Evolutionary conservation across 768 basidiomycete species (phyloP), one percentile per base, ranked within the genome.

Genomic region (Tricholoma sp.): DNA sequence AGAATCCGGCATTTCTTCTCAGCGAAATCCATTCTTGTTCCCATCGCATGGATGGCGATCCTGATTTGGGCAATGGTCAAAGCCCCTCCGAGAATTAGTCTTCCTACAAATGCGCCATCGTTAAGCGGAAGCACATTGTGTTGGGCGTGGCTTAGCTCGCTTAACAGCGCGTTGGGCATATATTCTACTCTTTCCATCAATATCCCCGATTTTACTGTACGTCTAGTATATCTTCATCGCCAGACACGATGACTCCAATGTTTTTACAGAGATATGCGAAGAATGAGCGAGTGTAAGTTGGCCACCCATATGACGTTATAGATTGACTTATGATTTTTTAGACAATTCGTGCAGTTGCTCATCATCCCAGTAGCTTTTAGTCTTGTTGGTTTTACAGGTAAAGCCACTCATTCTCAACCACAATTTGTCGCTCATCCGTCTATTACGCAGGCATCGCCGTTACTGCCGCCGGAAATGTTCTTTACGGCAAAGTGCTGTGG

Each of bases 321-420:
- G 15, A 33, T 55, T 17, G 33, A 24, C 32, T 61, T 12, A 52
- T 7, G 28, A 29, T 28, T 20, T 54, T 44, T 29, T 59, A 87
- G 86, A 1, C 87, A 90, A 80, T 87, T 82, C 60, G 73, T 89
- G 45, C 91, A 93, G 63, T 66, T 89, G 20, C 59, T 85, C 54
- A 82, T 92, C 61, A 91, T 94, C 56, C 91, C 91, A 2, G 66
- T 84, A 18, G 80, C 82, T 13, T 93, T 94, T 68, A 89, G 88
- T 2, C 71, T 91, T 32, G 81, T 82, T 54, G 86, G 86, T 4
- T 93, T 93, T 68, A 75, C 85, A 50, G 92, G 74, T 71, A 39
- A 56, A 59, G 17, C 10, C 4, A 17, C 20, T 18, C 39, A 34
- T 45, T 17, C 24, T 33, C 29, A 52, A 32, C 49, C 34, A 20